Conservation (phyloP, 345 rosid species). For the Eucalyptus pauciflora region DNA sequence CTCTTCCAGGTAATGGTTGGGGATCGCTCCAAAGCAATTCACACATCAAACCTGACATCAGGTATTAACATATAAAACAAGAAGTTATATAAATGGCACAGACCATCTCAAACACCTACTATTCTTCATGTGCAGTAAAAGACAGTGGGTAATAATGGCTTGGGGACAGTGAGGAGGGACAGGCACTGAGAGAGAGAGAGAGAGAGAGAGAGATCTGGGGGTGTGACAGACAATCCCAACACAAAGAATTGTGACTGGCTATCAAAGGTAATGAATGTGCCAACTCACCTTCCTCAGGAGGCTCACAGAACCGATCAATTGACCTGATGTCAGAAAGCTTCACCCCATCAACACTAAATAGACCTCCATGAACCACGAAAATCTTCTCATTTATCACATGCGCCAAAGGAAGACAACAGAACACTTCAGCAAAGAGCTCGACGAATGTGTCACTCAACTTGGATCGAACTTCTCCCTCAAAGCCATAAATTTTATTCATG, state of each 20-base stretch:
- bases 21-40: conserved; percentile 99
- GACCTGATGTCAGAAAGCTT: conserved; percentile 82
- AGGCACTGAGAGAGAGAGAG: not conserved
- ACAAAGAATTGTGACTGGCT: not conserved
- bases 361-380: conserved; percentile 95
- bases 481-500: conserved; percentile 99
- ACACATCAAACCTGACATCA: conserved; percentile 74
- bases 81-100: not conserved
- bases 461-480: conserved; percentile 96
- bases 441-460: conserved; percentile 87
- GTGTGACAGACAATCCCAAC: not conserved
- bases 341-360: conserved; percentile 93
- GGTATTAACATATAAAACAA: not conserved
- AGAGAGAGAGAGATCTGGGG: not conserved
- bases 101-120: not conserved
- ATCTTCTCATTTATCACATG: conserved; percentile 77
- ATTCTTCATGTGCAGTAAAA: not conserved
- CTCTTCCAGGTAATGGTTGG: conserved; percentile 88
- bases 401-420: conserved; percentile 93
- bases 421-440: conserved; percentile 93
- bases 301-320: conserved; percentile 91
- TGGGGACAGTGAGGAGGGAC: not conserved
- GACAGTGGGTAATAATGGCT: not conserved
- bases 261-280: not conserved
- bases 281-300: conserved; percentile 90